Evolutionary conservation across 2,329 filamentous ascomycete genomes (phyloP).

Genomic region (Cordyceps tenuipes): DNA sequence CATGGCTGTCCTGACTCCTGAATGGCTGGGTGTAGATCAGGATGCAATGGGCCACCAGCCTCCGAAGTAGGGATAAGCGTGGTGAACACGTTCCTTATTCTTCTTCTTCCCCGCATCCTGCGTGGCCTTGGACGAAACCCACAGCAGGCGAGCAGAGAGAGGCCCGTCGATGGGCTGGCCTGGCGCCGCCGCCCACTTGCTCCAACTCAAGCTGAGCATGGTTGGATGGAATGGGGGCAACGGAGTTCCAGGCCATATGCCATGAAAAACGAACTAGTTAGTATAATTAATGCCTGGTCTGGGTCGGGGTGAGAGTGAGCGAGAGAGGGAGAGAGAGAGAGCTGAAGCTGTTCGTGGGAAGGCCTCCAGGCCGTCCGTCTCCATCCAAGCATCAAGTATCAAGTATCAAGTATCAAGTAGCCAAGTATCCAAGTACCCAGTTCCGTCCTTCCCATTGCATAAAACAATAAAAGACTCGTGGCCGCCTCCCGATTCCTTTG

Average conservation of each 20-base stretch:
- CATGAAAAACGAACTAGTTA: no score
- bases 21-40: neutral
- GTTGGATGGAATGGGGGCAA: slow-evolving; percentile 3
- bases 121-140: neutral
- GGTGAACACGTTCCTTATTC: neutral
- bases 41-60: neutral
- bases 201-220: neutral
- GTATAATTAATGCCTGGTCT: neutral
- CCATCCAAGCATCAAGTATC: neutral
- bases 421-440: neutral
- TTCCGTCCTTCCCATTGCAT: slow-evolving; percentile 13
- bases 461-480: slow-evolving; percentile 16
- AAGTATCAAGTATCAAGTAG: neutral
- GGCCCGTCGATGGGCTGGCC: neutral
- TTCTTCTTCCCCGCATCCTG: neutral
- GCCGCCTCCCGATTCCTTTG: slow-evolving; percentile 4
- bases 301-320: no score
- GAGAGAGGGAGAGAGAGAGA: no score
- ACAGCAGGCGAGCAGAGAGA: neutral
- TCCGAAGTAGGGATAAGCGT: no score
- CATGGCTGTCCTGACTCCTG: no score
- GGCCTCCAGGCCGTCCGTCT: no score
- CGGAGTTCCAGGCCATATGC: slow-evolving; percentile 11
- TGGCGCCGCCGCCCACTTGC: neutral
- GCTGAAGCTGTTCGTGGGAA: slow-evolving; percentile 2